Evolutionary conservation across 1,284 basidiomycete genomes (phyloP), one percentile per base, ranked within the genome.

Genomic region (Pterulicium gracile): DNA sequence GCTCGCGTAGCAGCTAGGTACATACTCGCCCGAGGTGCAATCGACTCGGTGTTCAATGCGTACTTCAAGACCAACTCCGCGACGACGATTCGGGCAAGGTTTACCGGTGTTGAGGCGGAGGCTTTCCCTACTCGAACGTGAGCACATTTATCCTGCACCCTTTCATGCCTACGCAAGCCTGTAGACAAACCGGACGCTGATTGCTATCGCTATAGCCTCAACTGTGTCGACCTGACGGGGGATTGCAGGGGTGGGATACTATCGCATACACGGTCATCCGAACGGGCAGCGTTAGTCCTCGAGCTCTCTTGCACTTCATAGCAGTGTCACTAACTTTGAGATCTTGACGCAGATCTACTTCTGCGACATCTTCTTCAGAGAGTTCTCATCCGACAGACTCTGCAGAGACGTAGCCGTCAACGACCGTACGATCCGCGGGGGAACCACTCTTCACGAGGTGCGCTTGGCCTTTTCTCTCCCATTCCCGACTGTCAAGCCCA

Each of bases 391-490:
- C 17, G 12, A 21, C 5, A 13, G n/a, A 4, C 42, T 43, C 7
- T 43, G 42, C 20, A 43, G 20, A 4, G 42, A 21, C 20, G 23
- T 21, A 4, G 23, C 42, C 42, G 20, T 43, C 42, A 24, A 21
- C 20, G 4, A 17, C 23, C 42, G 42, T 10, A 43, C 14, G 19
- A 24, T 43, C 20, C 42, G 42, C 7, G 42, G 42, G 4, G 42
- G 42, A 21, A 43, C 42, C 42, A 21, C 42, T 43, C 42, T 43
- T 22, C 42, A 43, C 20, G 42, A 43, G 23, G 20, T 43, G 19
- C 20, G 20, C 17, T 7, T 22, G n/a, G n/a, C n/a, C n/a, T n/a
- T n/a, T n/a, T n/a, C n/a, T n/a, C n/a, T n/a, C n/a, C n/a, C 7
- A 12, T 23, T 22, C 42, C 13, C 23, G 20, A 43, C 19, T 43